Conservation (phyloP, 805 yeast genomes). For the Yarrowia hollandica region DNA sequence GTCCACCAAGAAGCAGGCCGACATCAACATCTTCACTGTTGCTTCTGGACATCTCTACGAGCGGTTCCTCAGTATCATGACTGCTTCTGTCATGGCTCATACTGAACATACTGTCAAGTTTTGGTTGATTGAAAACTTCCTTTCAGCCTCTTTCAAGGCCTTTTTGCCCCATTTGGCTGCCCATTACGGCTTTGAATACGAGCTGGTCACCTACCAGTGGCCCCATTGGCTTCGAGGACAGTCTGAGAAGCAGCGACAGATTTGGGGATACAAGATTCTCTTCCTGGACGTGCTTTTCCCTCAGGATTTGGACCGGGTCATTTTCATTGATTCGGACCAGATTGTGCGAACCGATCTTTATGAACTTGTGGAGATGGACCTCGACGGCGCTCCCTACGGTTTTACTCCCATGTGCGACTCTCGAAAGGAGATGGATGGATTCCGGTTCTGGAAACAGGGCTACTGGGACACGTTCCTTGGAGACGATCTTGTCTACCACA, state of each 20-base stretch:
- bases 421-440: slow-evolving; percentile 76
- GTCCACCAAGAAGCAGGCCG: slow-evolving; percentile 48
- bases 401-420: slow-evolving; percentile 87
- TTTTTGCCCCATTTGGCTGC: slow-evolving; percentile 61
- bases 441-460: slow-evolving; percentile 89
- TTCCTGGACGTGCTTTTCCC: slow-evolving; percentile 89
- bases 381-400: slow-evolving; percentile 82
- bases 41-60: slow-evolving; percentile 84
- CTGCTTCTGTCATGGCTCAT: slow-evolving; percentile 67
- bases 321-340: slow-evolving; percentile 87
- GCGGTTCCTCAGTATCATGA: slow-evolving; percentile 73
- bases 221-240: slow-evolving; percentile 86
- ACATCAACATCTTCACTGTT: slow-evolving; percentile 74
- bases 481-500: slow-evolving; percentile 65
- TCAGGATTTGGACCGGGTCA: slow-evolving; percentile 65
- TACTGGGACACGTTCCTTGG: slow-evolving; percentile 73
- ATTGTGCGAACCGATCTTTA: slow-evolving; percentile 72
- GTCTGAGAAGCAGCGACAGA: slow-evolving; percentile 70
- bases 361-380: slow-evolving; percentile 65
- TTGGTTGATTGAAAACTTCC: slow-evolving; percentile 82
- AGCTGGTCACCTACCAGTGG: slow-evolving; percentile 86
- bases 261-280: slow-evolving; percentile 86
- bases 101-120: slow-evolving; percentile 69
- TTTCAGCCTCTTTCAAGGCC: slow-evolving; percentile 66
- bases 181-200: slow-evolving; percentile 64